Evolutionary conservation across 768 basidiomycete genomes (phyloP).

Genomic region (Sporobolomyces roseus): DNA sequence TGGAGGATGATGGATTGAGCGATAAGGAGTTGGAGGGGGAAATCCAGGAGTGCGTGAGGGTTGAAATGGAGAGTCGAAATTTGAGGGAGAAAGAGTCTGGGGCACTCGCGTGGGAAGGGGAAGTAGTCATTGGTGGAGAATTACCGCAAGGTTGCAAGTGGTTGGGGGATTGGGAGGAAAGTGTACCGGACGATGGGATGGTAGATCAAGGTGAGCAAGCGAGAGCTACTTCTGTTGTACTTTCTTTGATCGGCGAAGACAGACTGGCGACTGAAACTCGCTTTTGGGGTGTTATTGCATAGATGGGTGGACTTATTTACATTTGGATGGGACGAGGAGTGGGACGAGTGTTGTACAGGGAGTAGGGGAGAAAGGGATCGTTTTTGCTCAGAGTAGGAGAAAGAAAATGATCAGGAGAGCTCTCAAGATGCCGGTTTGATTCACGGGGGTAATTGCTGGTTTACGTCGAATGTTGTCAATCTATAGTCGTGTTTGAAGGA

Average conservation of each 20-base stretch:
- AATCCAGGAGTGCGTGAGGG: slow-evolving; percentile 27
- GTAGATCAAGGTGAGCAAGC: slow-evolving; percentile 27
- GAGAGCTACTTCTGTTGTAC: too few species aligned
- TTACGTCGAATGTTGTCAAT: not conserved
- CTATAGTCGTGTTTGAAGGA: too few species aligned
- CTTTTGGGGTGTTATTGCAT: too few species aligned
- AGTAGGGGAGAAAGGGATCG: slow-evolving; percentile 29
- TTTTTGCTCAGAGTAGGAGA: not conserved
- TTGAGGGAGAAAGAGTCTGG: slow-evolving; percentile 6
- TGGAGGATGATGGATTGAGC: slow-evolving; percentile 34
- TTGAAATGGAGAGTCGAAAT: slow-evolving; percentile 31
- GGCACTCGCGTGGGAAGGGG: too few species aligned
- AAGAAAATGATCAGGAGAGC: slow-evolving; percentile 16
- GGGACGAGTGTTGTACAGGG: slow-evolving; percentile 3
- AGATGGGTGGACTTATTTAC: slow-evolving; percentile 34
- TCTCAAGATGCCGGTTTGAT: not conserved
- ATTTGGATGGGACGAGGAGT: slow-evolving; percentile 22
- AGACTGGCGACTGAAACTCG: too few species aligned
- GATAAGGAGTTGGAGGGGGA: slow-evolving; percentile 34
- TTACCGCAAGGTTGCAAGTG: slow-evolving; percentile 14
- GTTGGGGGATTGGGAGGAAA: slow-evolving; percentile 34
- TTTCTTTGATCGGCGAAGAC: too few species aligned
- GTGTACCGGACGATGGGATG: slow-evolving; percentile 1
- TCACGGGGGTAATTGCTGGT: too few species aligned
- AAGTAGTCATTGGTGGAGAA: slow-evolving; percentile 27